Base-by-base conservation (phyloP, 768 basidiomycete species). In the Clitopilus passeckerianus region DNA sequence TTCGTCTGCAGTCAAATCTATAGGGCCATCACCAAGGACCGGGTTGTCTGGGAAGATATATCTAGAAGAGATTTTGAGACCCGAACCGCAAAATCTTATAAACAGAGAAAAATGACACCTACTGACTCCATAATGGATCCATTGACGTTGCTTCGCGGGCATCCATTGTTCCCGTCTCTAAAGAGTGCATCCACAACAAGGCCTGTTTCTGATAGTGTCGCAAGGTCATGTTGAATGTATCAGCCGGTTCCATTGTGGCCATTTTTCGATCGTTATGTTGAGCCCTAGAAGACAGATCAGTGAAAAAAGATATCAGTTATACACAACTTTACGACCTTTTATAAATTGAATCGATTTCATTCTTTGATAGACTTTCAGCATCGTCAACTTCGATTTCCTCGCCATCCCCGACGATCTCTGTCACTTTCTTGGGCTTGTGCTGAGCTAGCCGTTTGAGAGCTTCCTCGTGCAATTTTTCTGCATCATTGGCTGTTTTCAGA, bases 71-170 rank as follows among this genome's bases (percentile, higher is more conserved):
- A 41, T 22, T 59, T 43, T 57, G 20, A 59, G 44, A 41, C n/a
- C 24, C 57, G 6, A 15, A 33, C 27, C 56, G 44, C 15, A 23
- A 10, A 57, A 53, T 5, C n/a, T 41, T 5, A 41, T 12, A 3
- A 41, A 41, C 8, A 56, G 57, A 30, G 7, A 30, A 30, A 30
- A 59, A 44, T 18, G 60, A 5, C 8, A 74, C 86, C 67, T 68
- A 98, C 93, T 93, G 85, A 76, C 89, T 89, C 95, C 95, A 98
- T 7, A 98, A 72, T 1, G 96, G 96, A 71, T 98, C 93, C 82
- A 98, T 87, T 5, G 89, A 90, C 15, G 70, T 77, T 14, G 81
- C 81, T 68, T 87, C 82, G 57, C 89, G 81, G 64, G 85, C 90
- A 58, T 89, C 85, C 62, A 79, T 77, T 18, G 85, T 79, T 2